Percentiles rank a stretch among this genome's conserved stretches.
These are phyloP conservation scores for Grammothele lineata DNA, from an alignment of 768 basidiomycete genomes.

Conservation along the genomic window DNA sequence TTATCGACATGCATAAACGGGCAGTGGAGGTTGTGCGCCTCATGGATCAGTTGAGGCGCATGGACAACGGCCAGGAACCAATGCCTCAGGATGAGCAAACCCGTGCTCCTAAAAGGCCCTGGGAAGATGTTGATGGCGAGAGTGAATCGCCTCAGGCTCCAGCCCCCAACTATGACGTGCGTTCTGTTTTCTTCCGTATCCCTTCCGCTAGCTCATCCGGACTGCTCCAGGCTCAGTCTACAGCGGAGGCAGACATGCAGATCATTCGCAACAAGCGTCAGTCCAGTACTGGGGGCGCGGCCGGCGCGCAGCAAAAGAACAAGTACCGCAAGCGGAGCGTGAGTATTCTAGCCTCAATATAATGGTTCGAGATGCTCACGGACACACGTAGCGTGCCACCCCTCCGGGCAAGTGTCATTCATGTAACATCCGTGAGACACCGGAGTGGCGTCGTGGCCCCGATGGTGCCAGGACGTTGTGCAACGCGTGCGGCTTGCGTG, in stretches of 20 bases:
- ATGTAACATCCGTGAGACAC: constrained; percentile 82
- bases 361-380: neutral
- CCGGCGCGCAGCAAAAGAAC: constrained; percentile 55
- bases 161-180: constrained; percentile 9
- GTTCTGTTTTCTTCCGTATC: neutral
- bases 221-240: constrained; percentile 47
- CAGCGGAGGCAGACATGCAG: constrained; percentile 83
- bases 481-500: constrained; percentile 83
- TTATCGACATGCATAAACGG: constrained; percentile 65
- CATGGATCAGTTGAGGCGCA: constrained; percentile 53
- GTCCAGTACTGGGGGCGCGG: constrained; percentile 51
- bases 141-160: constrained; percentile 28
- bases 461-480: constrained; percentile 82
- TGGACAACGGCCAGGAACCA: constrained; percentile 25
- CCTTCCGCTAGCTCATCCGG: too few relatives aligned
- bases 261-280: constrained; percentile 78
- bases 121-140: constrained; percentile 67
- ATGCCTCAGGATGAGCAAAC: constrained; percentile 40
- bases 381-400: constrained; percentile 58
- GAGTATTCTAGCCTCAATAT: constrained; percentile 17
- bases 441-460: constrained; percentile 84
- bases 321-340: constrained; percentile 87
- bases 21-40: constrained; percentile 66
- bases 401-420: constrained; percentile 87
- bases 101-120: constrained; percentile 71